phyloP scores from a whole-genome alignment of 192 early-diverging fungal genomes.

The Rhizoclosmatium sp. region DNA sequence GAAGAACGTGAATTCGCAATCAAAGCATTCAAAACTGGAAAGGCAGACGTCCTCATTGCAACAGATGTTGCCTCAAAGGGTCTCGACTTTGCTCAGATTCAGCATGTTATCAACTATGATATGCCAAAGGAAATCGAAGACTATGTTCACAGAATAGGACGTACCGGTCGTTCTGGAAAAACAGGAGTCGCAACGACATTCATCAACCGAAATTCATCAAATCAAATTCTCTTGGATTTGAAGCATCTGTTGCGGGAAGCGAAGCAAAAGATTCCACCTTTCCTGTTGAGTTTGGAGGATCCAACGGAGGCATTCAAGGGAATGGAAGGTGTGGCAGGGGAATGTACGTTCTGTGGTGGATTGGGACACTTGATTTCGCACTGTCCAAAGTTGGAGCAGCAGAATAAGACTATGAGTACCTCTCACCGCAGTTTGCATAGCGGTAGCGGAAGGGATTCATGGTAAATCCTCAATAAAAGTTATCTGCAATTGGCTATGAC shows the following conservation, averaged over 20 bases:
- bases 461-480: background rate
- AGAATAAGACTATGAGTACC: conserved; percentile 42
- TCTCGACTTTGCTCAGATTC: conserved; percentile 93
- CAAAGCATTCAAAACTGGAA: conserved; percentile 83
- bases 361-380: conserved; percentile 90
- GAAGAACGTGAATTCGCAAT: conserved; percentile 98
- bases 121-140: conserved; percentile 99
- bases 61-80: conserved; percentile 98
- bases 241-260: conserved; percentile 92
- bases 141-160: conserved; percentile 85
- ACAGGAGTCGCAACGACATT: conserved; percentile 98
- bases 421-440: conserved; percentile 34
- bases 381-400: conserved; percentile 71
- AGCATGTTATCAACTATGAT: conserved; percentile 99
- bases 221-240: conserved; percentile 93
- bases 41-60: conserved; percentile 95
- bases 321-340: conserved; percentile 52
- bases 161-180: conserved; percentile 96
- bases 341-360: conserved; percentile 95
- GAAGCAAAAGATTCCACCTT: conserved; percentile 90
- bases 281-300: conserved; percentile 84
- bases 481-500: background rate
- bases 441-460: conserved; percentile 18
- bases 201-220: conserved; percentile 88
- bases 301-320: conserved; percentile 85